These are phyloP conservation scores for Phialophora macrospora DNA, from an alignment of 2,329 filamentous ascomycete species.

Conservation along the genomic window DNA sequence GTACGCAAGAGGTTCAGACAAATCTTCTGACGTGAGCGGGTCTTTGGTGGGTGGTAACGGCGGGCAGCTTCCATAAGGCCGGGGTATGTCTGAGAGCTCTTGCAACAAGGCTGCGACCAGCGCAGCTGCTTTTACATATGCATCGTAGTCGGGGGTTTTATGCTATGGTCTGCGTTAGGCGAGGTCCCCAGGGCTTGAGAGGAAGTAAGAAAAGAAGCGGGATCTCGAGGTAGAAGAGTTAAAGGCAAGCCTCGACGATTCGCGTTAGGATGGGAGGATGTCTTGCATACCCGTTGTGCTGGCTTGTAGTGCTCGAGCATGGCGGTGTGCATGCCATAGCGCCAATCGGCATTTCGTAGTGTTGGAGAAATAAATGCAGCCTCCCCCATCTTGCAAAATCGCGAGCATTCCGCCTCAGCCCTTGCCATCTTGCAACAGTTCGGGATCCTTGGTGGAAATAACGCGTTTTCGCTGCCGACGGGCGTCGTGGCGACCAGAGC, in stretches of 20 bases:
- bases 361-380: constrained; percentile 35
- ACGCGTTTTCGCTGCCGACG: constrained; percentile 49
- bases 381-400: constrained; percentile 41
- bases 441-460: constrained; percentile 50
- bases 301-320: constrained; percentile 35
- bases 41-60: constrained; percentile 54
- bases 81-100: constrained; percentile 28
- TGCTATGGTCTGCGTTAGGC: constrained; percentile 29
- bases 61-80: constrained; percentile 41
- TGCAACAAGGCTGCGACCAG: constrained; percentile 39
- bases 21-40: constrained; percentile 53
- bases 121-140: constrained; percentile 36
- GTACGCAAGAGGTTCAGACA: constrained; percentile 47
- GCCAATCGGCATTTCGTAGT: constrained; percentile 44
- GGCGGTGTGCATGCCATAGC: constrained; percentile 40
- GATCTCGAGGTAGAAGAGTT: constrained; percentile 15
- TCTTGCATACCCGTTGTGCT: constrained; percentile 38
- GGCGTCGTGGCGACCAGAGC: constrained; percentile 50
- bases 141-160: constrained; percentile 18
- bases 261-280: constrained; percentile 33
- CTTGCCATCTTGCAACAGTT: constrained; percentile 50
- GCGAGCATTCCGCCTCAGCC: constrained; percentile 48
- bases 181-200: constrained; percentile 10
- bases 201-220: constrained; percentile 15
- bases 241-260: constrained; percentile 25